Percentiles rank a stretch among this genome's conserved stretches.
Evolutionary conservation across 768 basidiomycete species (phyloP).

Genomic region (Tephrocybe sp.): DNA sequence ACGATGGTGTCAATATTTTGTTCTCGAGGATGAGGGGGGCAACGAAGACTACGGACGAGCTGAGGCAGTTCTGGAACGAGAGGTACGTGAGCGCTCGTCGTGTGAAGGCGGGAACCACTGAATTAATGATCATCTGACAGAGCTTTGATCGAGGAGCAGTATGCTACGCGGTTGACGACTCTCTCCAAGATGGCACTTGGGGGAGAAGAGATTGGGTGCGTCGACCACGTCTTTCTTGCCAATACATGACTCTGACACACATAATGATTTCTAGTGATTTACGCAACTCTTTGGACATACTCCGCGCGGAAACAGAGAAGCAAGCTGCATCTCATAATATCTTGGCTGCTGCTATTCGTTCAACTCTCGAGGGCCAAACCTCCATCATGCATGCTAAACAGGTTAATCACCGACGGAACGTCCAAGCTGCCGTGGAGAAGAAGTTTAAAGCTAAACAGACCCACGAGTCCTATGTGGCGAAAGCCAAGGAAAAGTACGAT

Average conservation of each 20-base stretch:
- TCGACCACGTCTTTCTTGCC: conserved; percentile 12
- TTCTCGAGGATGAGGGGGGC: conserved; percentile 86
- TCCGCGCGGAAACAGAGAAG: conserved; percentile 79
- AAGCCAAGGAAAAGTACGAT: conserved; percentile 90
- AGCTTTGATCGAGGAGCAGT: conserved; percentile 90
- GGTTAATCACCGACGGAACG: conserved; percentile 62
- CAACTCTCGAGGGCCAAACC: conserved; percentile 66
- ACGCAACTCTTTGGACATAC: conserved; percentile 72
- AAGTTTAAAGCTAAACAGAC: conserved; percentile 82
- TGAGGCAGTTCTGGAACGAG: conserved; percentile 89
- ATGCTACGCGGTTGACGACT: conserved; percentile 75
- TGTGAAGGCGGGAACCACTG: not conserved
- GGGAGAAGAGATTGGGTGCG: conserved; percentile 89
- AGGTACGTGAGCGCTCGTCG: conserved; percentile 49
- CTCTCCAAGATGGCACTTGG: conserved; percentile 78
- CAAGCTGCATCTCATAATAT: conserved; percentile 70
- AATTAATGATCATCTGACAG: conserved; percentile 37
- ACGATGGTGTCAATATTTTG: conserved; percentile 85
- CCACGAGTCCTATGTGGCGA: conserved; percentile 79
- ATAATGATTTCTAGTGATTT: conserved; percentile 84
- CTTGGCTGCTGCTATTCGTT: conserved; percentile 69
- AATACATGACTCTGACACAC: no score
- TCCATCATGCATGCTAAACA: conserved; percentile 62
- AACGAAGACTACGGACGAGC: conserved; percentile 82
- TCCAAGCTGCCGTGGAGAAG: conserved; percentile 80